Evolutionary conservation across 225 moss, liverwort and hornwort genomes (phyloP).

Genomic region (Rhytidiadelphus loreus): DNA sequence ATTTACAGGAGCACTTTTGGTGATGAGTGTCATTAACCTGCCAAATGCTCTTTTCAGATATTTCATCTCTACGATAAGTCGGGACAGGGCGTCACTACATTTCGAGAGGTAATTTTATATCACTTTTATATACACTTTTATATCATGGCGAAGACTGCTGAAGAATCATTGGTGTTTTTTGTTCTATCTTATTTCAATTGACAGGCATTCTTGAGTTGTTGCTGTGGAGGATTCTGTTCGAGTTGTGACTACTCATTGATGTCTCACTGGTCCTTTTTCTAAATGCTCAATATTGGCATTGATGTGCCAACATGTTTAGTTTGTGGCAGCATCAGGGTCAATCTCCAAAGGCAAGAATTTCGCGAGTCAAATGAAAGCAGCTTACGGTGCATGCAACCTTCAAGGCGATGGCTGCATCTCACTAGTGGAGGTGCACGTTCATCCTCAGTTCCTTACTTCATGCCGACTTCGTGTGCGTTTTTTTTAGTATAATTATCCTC

Average conservation of each 20-base stretch:
- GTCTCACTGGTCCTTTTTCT: not conserved
- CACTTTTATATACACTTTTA: not conserved
- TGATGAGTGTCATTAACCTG: not conserved
- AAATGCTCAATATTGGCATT: not conserved
- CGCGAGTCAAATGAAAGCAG: slow-evolving; percentile 31
- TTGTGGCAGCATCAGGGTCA: slow-evolving; percentile 64
- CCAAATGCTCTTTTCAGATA: slow-evolving; percentile 33
- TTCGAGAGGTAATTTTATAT: slow-evolving; percentile 50
- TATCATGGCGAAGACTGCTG: not conserved
- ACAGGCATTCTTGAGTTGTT: not conserved
- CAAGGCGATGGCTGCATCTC: slow-evolving; percentile 41
- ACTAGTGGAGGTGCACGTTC: slow-evolving; percentile 29
- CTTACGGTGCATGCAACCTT: slow-evolving; percentile 48
- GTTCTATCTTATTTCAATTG: not conserved
- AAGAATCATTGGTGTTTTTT: not conserved
- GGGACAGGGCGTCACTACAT: slow-evolving; percentile 51
- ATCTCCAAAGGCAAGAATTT: slow-evolving; percentile 50
- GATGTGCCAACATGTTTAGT: slow-evolving; percentile 30
- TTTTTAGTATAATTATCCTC: not conserved
- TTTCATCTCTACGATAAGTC: slow-evolving; percentile 60
- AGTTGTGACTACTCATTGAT: not conserved
- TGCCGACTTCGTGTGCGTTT: not conserved
- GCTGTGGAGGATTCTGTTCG: not conserved
- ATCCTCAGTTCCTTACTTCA: not conserved
- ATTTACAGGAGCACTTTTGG: not conserved